Evolutionary conservation across 2,329 filamentous ascomycete genomes (phyloP), one percentile per base, ranked within the genome.

Genomic region (Botrytis squamosa): DNA sequence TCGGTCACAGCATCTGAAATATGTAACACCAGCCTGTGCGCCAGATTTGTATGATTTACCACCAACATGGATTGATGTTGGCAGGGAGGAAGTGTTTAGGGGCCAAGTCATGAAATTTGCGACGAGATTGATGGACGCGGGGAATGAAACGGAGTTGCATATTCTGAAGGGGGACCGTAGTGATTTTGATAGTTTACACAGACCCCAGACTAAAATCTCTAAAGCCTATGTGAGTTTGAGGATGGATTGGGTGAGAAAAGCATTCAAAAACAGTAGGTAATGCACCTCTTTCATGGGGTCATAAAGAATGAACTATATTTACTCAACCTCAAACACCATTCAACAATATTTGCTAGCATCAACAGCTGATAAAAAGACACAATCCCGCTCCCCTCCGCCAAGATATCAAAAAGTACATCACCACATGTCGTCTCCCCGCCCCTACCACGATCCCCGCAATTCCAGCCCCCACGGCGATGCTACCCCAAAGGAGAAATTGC

Each of bases 41-140:
- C 69, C 55, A 7, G 79, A 82, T 73, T 77, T 83, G 29, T 75
- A 74, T 16, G 75, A 77, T 2, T 70, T 83, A 3, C 82, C 82
- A 29, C 76, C 78, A 16, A 80, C 81, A 6, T 83, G 79, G 66
- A 77, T 83, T n/a, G 82, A 83, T 73, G 81, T 80, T 49, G 82
- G 81, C 14, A 77, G 77, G 14, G 80, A 79, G 2, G 81, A 83
- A 60, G 76, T 79, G 0, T 83, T 83, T 73, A 78, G 82, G 36
- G 82, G 81, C 74, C 81, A 83, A 71, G 79, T 78, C 74, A 77
- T 82, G 16, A 77, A 77, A 9, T 83, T 81, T 75, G 82, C 82
- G 38, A 76, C 77, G 20, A 81, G 78, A 63, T 75, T 83, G n/a
- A 81, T 79, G 80, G 78, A 78, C n/a, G 75, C 71, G 9, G 82